Conservation (phyloP, 257 asterid species). For the Nicotiana benthamiana region DNA sequence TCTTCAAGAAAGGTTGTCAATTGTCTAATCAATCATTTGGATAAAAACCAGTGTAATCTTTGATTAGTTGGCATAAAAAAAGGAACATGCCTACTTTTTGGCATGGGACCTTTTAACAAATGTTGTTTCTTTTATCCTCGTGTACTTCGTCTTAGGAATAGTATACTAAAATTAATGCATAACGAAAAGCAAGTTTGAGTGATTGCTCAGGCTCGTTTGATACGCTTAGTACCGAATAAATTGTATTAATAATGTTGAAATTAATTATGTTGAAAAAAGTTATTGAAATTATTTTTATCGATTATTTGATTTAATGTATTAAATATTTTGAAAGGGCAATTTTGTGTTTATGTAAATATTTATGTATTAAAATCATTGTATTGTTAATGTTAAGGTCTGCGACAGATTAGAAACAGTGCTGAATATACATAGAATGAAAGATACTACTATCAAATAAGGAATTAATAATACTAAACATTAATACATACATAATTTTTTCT, state of each 20-base stretch:
- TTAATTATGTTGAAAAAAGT: fast-evolving
- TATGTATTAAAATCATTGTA: too few species aligned
- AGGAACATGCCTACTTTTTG: constrained; percentile 12
- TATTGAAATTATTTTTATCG: too few species aligned
- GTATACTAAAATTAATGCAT: background rate
- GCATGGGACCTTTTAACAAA: background rate
- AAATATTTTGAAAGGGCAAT: too few species aligned
- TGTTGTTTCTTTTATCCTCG: background rate
- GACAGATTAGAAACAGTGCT: too few species aligned
- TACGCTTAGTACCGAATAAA: fast-evolving
- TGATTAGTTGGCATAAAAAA: constrained; percentile 7
- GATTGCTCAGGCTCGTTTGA: background rate
- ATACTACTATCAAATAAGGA: too few species aligned
- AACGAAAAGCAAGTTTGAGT: background rate
- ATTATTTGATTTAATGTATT: too few species aligned
- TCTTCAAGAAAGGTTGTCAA: background rate
- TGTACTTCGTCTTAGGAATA: background rate
- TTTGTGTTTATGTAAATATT: too few species aligned
- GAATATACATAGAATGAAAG: too few species aligned
- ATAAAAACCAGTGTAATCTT: background rate
- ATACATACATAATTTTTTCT: too few species aligned
- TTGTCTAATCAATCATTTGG: constrained; percentile 7
- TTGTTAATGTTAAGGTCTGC: too few species aligned
- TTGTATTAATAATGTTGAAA: too few species aligned
- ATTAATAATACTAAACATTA: too few species aligned